A percentile compares a stretch with the other conserved stretches of the same genome.
phyloP scores from a whole-genome alignment of 2,329 filamentous ascomycete species.

The Neofusicoccum laricinum region DNA sequence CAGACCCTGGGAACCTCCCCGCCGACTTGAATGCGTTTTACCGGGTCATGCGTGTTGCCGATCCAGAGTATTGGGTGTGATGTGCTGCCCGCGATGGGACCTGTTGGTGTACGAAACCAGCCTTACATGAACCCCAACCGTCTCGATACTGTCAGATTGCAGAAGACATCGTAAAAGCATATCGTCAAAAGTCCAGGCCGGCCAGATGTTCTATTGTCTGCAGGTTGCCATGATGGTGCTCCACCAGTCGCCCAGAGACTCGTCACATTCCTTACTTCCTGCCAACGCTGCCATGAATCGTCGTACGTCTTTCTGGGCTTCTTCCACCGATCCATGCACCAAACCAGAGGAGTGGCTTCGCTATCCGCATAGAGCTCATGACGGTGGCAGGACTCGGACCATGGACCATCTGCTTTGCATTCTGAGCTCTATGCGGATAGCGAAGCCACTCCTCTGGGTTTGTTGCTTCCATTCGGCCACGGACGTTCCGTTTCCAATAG shows the following conservation, averaged over 20 bases:
- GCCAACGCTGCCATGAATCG: background rate
- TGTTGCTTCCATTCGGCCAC: conserved; percentile 15
- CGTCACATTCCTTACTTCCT: background rate
- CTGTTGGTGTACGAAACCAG: background rate
- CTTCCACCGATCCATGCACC: background rate
- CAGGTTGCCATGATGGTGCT: background rate
- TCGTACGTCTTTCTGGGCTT: background rate
- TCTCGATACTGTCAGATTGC: background rate
- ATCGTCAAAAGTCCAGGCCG: background rate
- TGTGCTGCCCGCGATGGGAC: background rate
- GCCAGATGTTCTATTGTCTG: background rate
- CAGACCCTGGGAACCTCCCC: conserved; percentile 42
- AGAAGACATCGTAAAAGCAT: background rate
- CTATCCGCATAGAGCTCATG: background rate
- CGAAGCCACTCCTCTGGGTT: no score
- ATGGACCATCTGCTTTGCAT: conserved; percentile 9
- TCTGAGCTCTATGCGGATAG: no score
- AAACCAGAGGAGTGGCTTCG: background rate
- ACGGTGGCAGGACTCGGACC: conserved; percentile 8
- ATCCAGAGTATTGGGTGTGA: conserved; percentile 6
- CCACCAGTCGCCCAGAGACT: background rate
- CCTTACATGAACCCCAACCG: background rate
- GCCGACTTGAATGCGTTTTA: conserved; percentile 37
- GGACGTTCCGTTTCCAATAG: conserved; percentile 7
- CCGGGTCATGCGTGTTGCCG: background rate